A percentile compares a stretch with the other conserved stretches of the same genome.
These are phyloP conservation scores for Ustilago sp. DNA, from an alignment of 1,284 basidiomycete species.

Conservation along the genomic window DNA sequence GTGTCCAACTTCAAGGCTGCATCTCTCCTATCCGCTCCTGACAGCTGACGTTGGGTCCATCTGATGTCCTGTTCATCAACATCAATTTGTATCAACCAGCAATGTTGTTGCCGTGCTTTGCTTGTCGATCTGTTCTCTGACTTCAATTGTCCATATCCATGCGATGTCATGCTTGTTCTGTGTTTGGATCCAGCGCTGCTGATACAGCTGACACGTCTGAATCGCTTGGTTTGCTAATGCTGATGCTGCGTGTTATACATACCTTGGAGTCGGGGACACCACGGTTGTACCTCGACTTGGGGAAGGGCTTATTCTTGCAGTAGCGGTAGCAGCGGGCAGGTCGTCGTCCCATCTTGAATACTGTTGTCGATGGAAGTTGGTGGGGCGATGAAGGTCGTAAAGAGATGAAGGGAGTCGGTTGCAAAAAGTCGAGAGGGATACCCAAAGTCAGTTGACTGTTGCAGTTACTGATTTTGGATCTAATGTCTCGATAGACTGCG, in stretches of 20 bases:
- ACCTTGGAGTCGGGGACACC: constrained; percentile 73
- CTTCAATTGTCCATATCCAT: background rate
- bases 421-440: constrained; percentile 17
- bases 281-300: constrained; percentile 84
- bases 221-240: constrained; percentile 16
- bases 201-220: constrained; percentile 7
- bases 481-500: background rate
- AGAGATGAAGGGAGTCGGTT: background rate
- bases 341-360: constrained; percentile 64
- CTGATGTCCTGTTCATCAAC: too few relatives aligned
- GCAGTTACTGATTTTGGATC: background rate
- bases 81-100: too few relatives aligned
- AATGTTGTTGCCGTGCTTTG: too few relatives aligned
- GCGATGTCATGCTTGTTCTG: background rate
- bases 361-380: constrained; percentile 11
- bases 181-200: background rate
- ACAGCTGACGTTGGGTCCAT: too few relatives aligned
- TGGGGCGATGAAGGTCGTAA: background rate
- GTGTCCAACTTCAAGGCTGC: too few relatives aligned
- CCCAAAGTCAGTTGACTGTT: constrained; percentile 26
- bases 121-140: background rate
- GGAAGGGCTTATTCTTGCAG: constrained; percentile 70
- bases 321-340: constrained; percentile 68
- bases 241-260: constrained; percentile 15
- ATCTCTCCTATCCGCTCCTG: too few relatives aligned